A percentile compares a stretch with the other conserved stretches of the same genome.
Evolutionary conservation across 345 rosid species (phyloP).

Genomic region (Balakata baccata): DNA sequence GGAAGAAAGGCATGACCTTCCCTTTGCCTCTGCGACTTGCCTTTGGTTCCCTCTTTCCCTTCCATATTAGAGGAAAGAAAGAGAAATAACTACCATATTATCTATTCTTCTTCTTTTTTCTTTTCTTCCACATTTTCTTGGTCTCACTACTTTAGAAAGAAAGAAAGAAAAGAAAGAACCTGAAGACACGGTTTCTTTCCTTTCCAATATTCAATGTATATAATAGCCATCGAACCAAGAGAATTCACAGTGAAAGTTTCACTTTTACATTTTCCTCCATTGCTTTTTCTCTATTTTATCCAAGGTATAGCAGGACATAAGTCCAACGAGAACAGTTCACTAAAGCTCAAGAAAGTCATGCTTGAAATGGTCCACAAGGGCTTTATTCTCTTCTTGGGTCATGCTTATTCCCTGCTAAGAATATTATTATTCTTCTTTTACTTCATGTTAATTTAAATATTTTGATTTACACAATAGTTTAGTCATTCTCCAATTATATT

Average conservation of each 20-base stretch:
- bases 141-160: not conserved
- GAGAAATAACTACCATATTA: not conserved
- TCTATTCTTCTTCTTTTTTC: slow-evolving; percentile 1
- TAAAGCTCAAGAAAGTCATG: not conserved
- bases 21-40: slow-evolving; percentile 30
- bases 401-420: slow-evolving; percentile 8
- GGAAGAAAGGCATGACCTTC: slow-evolving; percentile 32
- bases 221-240: not conserved
- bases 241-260: too few relatives aligned
- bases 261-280: too few relatives aligned
- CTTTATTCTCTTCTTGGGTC: not conserved
- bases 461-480: not conserved
- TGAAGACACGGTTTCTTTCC: not conserved
- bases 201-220: not conserved
- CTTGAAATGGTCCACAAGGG: not conserved
- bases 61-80: not conserved
- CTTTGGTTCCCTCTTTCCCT: not conserved
- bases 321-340: not conserved
- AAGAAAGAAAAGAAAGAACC: too few relatives aligned
- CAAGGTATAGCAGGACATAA: too few relatives aligned
- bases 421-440: not conserved
- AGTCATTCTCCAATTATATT: slow-evolving; percentile 4
- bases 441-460: not conserved
- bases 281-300: too few relatives aligned
- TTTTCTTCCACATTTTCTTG: slow-evolving; percentile 4